Evolutionary conservation across 768 basidiomycete genomes (phyloP).

Genomic region (Nidularia sp.): DNA sequence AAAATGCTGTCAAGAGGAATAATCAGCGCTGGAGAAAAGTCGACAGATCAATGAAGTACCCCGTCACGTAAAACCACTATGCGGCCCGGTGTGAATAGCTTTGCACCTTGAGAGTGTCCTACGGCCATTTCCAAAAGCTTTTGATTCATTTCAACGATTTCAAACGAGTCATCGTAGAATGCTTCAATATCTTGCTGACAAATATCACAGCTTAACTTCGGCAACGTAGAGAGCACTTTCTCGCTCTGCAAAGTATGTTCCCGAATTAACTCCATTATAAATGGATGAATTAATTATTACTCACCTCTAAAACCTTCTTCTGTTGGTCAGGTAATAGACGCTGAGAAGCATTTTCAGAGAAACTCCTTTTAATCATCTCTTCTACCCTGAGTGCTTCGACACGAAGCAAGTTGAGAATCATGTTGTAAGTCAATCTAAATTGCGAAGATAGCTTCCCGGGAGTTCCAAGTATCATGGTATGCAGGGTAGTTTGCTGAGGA

Average conservation of each 20-base stretch:
- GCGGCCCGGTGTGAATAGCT: slow-evolving; percentile 67
- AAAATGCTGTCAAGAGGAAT: slow-evolving; percentile 62
- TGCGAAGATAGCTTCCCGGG: slow-evolving; percentile 93
- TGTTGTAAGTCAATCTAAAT: slow-evolving; percentile 97
- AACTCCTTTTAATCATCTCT: slow-evolving; percentile 99
- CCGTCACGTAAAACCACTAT: slow-evolving; percentile 80
- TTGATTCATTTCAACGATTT: slow-evolving; percentile 61
- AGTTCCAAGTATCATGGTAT: slow-evolving; percentile 90
- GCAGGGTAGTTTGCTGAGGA: slow-evolving; percentile 66
- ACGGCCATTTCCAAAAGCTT: slow-evolving; percentile 57
- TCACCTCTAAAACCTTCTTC: slow-evolving; percentile 77
- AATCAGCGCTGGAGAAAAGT: background rate
- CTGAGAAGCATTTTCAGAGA: slow-evolving; percentile 97
- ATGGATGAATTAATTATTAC: slow-evolving; percentile 12
- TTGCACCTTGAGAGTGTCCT: slow-evolving; percentile 58
- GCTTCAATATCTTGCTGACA: slow-evolving; percentile 71
- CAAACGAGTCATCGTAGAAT: slow-evolving; percentile 70
- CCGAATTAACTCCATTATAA: slow-evolving; percentile 3
- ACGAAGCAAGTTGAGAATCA: slow-evolving; percentile 95
- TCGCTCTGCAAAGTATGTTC: slow-evolving; percentile 54
- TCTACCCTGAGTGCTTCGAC: slow-evolving; percentile 96
- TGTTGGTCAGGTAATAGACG: slow-evolving; percentile 90
- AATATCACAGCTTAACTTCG: slow-evolving; percentile 61
- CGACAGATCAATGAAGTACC: slow-evolving; percentile 48
- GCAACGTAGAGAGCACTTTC: slow-evolving; percentile 55